A percentile compares a stretch with the other conserved stretches of the same genome.
These are phyloP conservation scores for Podospora didyma DNA, from an alignment of 495 filamentous ascomycete species.

Conservation along the genomic window DNA sequence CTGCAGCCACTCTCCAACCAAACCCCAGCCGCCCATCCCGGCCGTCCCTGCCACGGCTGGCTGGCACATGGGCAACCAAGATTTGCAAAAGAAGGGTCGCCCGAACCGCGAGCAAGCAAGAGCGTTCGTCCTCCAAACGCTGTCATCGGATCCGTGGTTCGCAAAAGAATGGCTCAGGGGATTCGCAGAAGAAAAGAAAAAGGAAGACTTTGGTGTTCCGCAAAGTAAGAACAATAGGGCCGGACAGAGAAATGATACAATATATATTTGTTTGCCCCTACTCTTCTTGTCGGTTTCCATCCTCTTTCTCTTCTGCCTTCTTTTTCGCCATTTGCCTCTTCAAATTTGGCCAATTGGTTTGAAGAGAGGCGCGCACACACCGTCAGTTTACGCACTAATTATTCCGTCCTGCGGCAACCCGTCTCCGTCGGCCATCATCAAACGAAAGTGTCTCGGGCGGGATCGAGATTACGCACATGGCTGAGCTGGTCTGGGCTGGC, in stretches of 20 bases:
- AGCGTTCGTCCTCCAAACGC: background rate
- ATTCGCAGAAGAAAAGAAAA: background rate
- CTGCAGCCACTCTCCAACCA: background rate
- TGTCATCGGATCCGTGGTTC: conserved; percentile 11
- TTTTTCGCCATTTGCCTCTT: no score
- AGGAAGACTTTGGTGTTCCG: no score
- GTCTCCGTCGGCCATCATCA: background rate
- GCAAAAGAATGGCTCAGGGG: conserved; percentile 1
- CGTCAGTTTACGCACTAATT: no score
- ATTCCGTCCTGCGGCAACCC: no score
- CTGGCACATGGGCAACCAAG: conserved; percentile 30
- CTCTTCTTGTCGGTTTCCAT: no score
- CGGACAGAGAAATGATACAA: background rate
- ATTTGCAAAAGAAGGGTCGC: conserved; percentile 22
- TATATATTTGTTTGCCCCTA: background rate
- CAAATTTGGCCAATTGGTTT: no score
- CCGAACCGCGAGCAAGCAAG: conserved; percentile 8
- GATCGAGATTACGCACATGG: conserved; percentile 5
- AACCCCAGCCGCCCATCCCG: background rate
- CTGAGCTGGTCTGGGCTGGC: no score
- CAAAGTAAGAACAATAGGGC: background rate
- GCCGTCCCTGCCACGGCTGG: conserved; percentile 16
- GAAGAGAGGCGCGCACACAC: no score
- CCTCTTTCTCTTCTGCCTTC: no score
- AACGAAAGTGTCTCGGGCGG: conserved; percentile 5